Evolutionary conservation across 805 yeast genomes (phyloP).

Genomic region (Metschnikowia aberdeeniae): DNA sequence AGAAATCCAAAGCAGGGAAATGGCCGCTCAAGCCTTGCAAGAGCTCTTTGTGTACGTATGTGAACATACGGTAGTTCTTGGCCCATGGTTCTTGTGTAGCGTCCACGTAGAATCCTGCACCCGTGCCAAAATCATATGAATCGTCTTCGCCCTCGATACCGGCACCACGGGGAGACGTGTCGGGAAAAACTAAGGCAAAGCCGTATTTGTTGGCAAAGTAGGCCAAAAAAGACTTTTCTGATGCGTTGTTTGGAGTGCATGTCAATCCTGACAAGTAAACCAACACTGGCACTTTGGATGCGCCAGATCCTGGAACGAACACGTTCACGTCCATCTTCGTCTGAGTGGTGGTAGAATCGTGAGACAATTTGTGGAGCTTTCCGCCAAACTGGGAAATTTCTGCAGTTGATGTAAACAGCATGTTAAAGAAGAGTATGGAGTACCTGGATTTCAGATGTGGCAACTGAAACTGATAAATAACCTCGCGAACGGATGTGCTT

Average conservation of each 20-base stretch:
- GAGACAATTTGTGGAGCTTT: slow-evolving; percentile 66
- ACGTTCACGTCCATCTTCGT: slow-evolving; percentile 83
- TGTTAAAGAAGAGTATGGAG: slow-evolving; percentile 13
- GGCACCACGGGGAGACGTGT: slow-evolving; percentile 92
- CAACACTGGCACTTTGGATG: slow-evolving; percentile 58
- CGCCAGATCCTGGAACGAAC: slow-evolving; percentile 59
- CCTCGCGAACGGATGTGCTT: not conserved
- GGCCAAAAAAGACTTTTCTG: slow-evolving; percentile 89
- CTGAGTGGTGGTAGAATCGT: slow-evolving; percentile 58
- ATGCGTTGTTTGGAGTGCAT: slow-evolving; percentile 88
- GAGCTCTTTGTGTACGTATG: slow-evolving; percentile 74
- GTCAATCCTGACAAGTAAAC: slow-evolving; percentile 85
- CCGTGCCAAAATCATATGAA: slow-evolving; percentile 86
- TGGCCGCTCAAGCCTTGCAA: slow-evolving; percentile 46
- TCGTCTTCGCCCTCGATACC: slow-evolving; percentile 75
- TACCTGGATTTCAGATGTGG: not conserved
- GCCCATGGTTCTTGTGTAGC: slow-evolving; percentile 72
- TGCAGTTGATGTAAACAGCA: slow-evolving; percentile 50
- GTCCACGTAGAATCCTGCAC: slow-evolving; percentile 93
- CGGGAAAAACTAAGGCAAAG: slow-evolving; percentile 89
- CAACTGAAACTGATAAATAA: too few species aligned
- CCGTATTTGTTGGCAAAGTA: slow-evolving; percentile 76
- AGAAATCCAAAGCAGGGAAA: slow-evolving; percentile 53
- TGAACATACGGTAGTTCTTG: slow-evolving; percentile 78
- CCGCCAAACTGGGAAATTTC: slow-evolving; percentile 71